Conservation (phyloP, 495 filamentous ascomycete genomes). For the Hapsidospora chrysogenum region DNA sequence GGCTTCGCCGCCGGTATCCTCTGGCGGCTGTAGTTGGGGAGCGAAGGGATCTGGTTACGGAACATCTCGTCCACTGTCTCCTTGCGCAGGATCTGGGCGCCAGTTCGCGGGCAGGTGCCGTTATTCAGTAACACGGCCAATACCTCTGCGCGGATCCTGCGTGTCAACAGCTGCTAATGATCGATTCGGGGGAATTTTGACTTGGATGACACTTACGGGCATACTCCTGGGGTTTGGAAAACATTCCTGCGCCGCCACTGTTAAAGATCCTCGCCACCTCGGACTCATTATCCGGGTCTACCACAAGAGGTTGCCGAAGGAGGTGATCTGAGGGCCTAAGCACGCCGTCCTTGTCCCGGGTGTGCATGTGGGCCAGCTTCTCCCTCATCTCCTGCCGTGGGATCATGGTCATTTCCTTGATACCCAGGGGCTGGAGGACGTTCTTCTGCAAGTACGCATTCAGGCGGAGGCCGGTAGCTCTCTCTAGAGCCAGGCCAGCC, state of each 20-base stretch:
- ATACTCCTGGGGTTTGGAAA: conserved; percentile 37
- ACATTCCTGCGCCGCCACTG: conserved; percentile 39
- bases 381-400: conserved; percentile 31
- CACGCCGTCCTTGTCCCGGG: conserved; percentile 19
- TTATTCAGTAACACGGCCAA: conserved; percentile 32
- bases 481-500: conserved; percentile 40
- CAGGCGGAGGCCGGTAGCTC: conserved; percentile 28
- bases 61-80: conserved; percentile 42
- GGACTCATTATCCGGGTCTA: conserved; percentile 15
- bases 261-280: conserved; percentile 20
- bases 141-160: conserved; percentile 13
- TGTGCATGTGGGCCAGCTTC: conserved; percentile 33
- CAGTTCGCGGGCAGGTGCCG: conserved; percentile 31
- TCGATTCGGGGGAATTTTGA: background rate
- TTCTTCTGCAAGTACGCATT: conserved; percentile 36
- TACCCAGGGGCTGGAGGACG: conserved; percentile 36
- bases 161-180: background rate
- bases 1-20: conserved; percentile 30
- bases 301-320: conserved; percentile 21
- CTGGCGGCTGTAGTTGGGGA: conserved; percentile 31
- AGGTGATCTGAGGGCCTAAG: conserved; percentile 30
- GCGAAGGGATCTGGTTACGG: conserved; percentile 38
- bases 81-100: conserved; percentile 24
- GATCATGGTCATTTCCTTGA: conserved; percentile 37
- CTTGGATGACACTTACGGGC: conserved; percentile 33